A percentile compares a stretch with the other conserved stretches of the same genome.
These are phyloP conservation scores for Myriosclerotinia curreyana DNA, from an alignment of 2,329 filamentous ascomycete species.

Conservation along the genomic window DNA sequence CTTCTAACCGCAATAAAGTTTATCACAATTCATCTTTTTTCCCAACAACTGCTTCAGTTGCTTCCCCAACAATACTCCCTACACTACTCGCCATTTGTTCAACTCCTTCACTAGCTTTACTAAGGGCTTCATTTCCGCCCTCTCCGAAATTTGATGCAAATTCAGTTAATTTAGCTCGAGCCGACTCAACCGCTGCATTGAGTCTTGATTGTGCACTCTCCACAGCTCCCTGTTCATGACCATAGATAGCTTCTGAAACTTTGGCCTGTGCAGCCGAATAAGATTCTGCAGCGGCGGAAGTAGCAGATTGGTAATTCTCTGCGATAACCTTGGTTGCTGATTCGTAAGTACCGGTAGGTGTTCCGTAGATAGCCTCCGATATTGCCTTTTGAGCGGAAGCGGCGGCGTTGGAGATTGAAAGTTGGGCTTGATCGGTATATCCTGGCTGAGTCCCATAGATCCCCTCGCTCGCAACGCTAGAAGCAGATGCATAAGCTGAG, in stretches of 20 bases:
- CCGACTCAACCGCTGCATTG: slow-evolving; percentile 34
- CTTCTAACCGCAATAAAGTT: not conserved
- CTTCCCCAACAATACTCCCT: slow-evolving; percentile 42
- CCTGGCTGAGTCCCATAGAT: slow-evolving; percentile 53
- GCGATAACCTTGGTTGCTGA: slow-evolving; percentile 29
- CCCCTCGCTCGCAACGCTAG: slow-evolving; percentile 50
- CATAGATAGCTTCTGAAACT: slow-evolving; percentile 32
- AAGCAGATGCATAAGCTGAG: slow-evolving; percentile 50
- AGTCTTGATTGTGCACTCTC: slow-evolving; percentile 37
- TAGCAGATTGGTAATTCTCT: slow-evolving; percentile 29
- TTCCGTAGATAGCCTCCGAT: slow-evolving; percentile 56
- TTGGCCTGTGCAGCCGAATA: slow-evolving; percentile 24
- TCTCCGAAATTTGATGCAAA: slow-evolving; percentile 34
- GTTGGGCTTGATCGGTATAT: slow-evolving; percentile 52
- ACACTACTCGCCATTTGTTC: slow-evolving; percentile 49
- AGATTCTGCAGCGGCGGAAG: slow-evolving; percentile 24
- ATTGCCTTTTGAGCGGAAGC: slow-evolving; percentile 54
- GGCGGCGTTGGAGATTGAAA: slow-evolving; percentile 52
- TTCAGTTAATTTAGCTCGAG: slow-evolving; percentile 34
- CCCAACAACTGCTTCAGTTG: slow-evolving; percentile 35
- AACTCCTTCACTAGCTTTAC: slow-evolving; percentile 43
- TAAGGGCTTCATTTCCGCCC: slow-evolving; percentile 39
- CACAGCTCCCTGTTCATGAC: slow-evolving; percentile 34
- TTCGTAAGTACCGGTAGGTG: slow-evolving; percentile 42
- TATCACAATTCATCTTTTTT: slow-evolving; percentile 52